A percentile compares a stretch with the other conserved stretches of the same genome.
Evolutionary conservation across 768 basidiomycete species (phyloP).

Genomic region (Rubroboletus satanas): DNA sequence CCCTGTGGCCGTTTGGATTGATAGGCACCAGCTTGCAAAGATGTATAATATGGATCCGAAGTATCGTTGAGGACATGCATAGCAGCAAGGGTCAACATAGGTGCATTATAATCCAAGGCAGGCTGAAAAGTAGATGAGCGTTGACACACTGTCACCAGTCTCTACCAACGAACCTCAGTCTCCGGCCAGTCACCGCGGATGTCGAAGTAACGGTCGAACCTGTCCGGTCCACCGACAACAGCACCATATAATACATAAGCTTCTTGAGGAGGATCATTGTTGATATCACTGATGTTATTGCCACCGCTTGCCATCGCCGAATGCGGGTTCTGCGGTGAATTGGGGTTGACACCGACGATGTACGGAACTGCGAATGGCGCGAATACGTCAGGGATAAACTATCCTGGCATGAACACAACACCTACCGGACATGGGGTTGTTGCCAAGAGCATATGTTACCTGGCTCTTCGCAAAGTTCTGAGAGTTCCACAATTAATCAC

Average conservation of each 20-base stretch:
- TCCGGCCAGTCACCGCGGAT: constrained; percentile 88
- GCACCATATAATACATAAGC: constrained; percentile 83
- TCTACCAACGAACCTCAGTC: constrained; percentile 56
- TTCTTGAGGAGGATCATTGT: constrained; percentile 67
- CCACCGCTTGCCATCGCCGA: constrained; percentile 88
- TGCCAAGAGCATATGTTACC: constrained; percentile 77
- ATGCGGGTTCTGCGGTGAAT: constrained; percentile 88
- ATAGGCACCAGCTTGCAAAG: constrained; percentile 65
- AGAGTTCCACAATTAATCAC: constrained; percentile 4
- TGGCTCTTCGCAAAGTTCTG: constrained; percentile 75
- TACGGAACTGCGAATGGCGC: constrained; percentile 40
- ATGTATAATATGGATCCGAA: constrained; percentile 75
- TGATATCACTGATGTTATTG: constrained; percentile 59
- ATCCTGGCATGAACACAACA: not conserved
- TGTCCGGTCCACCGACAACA: constrained; percentile 83
- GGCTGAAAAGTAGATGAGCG: constrained; percentile 38
- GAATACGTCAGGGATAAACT: not conserved
- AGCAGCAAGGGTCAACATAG: constrained; percentile 81
- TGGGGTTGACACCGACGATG: constrained; percentile 85
- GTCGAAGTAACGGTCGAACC: constrained; percentile 73
- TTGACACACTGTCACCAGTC: not conserved
- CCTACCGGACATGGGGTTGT: constrained; percentile 85
- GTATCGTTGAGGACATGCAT: constrained; percentile 66
- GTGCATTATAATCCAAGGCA: constrained; percentile 88
- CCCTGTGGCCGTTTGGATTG: constrained; percentile 58